phyloP scores from a whole-genome alignment of 331 rosid genomes.

The Malus hybrid region DNA sequence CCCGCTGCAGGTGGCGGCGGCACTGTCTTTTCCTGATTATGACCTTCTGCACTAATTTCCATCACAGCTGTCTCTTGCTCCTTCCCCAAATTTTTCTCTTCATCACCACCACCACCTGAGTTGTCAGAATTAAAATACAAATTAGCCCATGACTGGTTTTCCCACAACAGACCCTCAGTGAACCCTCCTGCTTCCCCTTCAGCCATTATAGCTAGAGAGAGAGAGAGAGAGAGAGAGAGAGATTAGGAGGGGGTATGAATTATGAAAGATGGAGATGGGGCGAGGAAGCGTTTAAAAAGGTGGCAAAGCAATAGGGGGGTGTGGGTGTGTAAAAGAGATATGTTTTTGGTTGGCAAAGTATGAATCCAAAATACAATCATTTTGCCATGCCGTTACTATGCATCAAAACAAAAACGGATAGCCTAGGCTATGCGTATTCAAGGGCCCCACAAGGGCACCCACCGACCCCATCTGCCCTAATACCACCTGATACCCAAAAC shows the following conservation, averaged over 20 bases:
- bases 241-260: background rate
- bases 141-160: conserved; percentile 23
- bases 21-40: background rate
- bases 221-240: background rate
- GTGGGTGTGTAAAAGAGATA: background rate
- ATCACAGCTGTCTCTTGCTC: conserved; percentile 10
- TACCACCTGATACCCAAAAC: background rate
- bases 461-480: conserved; percentile 12
- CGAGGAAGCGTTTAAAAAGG: conserved; percentile 15
- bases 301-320: background rate
- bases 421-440: background rate
- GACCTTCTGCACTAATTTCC: background rate
- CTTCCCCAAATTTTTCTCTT: background rate
- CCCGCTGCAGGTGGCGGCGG: background rate
- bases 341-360: conserved; percentile 1
- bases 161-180: conserved; percentile 12
- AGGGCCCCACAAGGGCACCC: conserved; percentile 24
- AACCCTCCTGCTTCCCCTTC: background rate
- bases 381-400: conserved; percentile 36
- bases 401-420: conserved; percentile 35
- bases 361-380: conserved; percentile 42
- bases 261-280: background rate
- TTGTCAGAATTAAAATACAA: conserved; percentile 13
- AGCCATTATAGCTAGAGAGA: background rate
- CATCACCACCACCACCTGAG: conserved; percentile 1